Percentiles rank a stretch among this genome's conserved stretches.
Evolutionary conservation across 768 basidiomycete genomes (phyloP).

Genomic region (Agrocybe pediades): DNA sequence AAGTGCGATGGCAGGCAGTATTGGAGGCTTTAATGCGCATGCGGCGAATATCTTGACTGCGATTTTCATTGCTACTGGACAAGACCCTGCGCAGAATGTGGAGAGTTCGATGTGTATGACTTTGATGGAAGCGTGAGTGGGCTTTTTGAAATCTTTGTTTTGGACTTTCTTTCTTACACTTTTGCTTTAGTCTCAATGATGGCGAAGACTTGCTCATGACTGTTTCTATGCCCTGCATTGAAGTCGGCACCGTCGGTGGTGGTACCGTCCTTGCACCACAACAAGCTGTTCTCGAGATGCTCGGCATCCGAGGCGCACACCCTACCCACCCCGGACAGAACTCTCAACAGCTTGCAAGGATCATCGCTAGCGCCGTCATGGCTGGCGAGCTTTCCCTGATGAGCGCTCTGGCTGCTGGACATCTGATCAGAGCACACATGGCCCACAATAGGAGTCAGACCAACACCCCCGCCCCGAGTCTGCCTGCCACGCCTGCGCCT

Average conservation of each 20-base stretch:
- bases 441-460: conserved; percentile 87
- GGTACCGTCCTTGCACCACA: conserved; percentile 94
- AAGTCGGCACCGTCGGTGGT: conserved; percentile 97
- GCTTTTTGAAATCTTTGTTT: conserved; percentile 2
- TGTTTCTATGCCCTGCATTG: conserved; percentile 97
- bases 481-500: conserved; percentile 58
- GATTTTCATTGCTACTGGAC: conserved; percentile 93
- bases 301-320: conserved; percentile 91
- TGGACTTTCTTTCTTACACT: not conserved
- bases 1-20: conserved; percentile 96
- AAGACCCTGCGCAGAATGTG: conserved; percentile 99
- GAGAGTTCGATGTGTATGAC: conserved; percentile 99
- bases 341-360: conserved; percentile 84
- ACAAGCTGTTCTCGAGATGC: conserved; percentile 87
- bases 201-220: conserved; percentile 92
- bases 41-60: conserved; percentile 97
- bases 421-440: conserved; percentile 91
- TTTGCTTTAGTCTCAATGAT: conserved; percentile 68
- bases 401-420: conserved; percentile 91
- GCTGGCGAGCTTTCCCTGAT: conserved; percentile 94
- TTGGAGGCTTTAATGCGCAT: conserved; percentile 98
- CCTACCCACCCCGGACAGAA: conserved; percentile 85
- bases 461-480: conserved; percentile 71
- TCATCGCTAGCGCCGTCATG: conserved; percentile 94
- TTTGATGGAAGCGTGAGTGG: conserved; percentile 93